These are phyloP conservation scores for Lodderomyces elongisporus DNA, from an alignment of 1,139 yeast genomes.

Conservation along the genomic window DNA sequence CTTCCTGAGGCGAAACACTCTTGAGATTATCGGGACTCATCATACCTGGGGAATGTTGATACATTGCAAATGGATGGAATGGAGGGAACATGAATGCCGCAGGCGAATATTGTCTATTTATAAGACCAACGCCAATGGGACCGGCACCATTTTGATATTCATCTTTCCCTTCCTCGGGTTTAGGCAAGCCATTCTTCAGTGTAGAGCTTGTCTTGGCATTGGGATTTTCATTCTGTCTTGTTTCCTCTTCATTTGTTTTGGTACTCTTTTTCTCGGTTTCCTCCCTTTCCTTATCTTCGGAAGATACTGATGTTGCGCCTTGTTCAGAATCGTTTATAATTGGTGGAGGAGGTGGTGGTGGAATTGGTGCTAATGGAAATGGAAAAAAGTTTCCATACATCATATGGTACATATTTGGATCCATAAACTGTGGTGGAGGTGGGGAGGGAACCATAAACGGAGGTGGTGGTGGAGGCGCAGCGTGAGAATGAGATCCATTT, in stretches of 20 bases:
- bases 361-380: constrained; percentile 7
- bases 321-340: background rate
- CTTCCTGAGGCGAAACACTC: constrained; percentile 1
- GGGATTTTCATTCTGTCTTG: too few species aligned
- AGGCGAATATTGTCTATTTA: constrained; percentile 30
- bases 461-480: too few species aligned
- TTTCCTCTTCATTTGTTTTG: constrained; percentile 7
- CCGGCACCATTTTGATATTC: constrained; percentile 10
- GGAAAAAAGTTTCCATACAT: constrained; percentile 18
- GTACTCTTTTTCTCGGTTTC: constrained; percentile 7
- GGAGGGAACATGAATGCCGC: constrained; percentile 45
- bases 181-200: constrained; percentile 2
- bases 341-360: constrained; percentile 3
- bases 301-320: constrained; percentile 2
- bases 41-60: constrained; percentile 21
- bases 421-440: constrained; percentile 37
- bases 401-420: constrained; percentile 31
- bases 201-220: background rate
- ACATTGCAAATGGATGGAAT: constrained; percentile 43
- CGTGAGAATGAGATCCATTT: too few species aligned
- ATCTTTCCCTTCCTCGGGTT: constrained; percentile 1
- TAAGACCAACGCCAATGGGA: constrained; percentile 38
- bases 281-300: background rate
- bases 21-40: constrained; percentile 2
- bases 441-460: constrained; percentile 39